These are phyloP conservation scores for Antitrichia curtipendula DNA, from an alignment of 225 moss, liverwort and hornwort genomes.

Conservation along the genomic window DNA sequence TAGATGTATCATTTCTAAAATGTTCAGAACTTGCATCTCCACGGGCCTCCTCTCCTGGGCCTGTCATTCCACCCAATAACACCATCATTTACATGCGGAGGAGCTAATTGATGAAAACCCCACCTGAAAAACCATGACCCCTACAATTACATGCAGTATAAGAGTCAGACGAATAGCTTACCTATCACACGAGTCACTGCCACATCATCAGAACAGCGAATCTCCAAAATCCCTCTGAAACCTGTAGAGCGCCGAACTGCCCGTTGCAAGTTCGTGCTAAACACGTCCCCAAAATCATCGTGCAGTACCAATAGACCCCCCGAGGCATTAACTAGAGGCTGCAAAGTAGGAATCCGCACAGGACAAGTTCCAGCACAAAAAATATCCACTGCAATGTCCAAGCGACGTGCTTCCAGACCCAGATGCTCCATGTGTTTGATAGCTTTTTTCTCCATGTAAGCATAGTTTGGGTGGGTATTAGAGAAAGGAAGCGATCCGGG, in stretches of 20 bases:
- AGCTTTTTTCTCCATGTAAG: conserved; percentile 85
- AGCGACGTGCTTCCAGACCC: conserved; percentile 69
- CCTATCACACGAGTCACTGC: conserved; percentile 85
- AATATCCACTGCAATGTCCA: conserved; percentile 82
- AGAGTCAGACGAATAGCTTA: not conserved
- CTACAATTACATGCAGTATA: not conserved
- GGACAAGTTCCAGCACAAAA: conserved; percentile 98
- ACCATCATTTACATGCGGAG: not conserved
- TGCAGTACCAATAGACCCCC: conserved; percentile 85
- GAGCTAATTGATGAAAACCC: not conserved
- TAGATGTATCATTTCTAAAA: conserved; percentile 64
- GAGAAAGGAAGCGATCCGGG: conserved; percentile 67
- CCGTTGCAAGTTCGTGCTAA: conserved; percentile 79
- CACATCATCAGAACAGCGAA: conserved; percentile 79
- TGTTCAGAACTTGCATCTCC: conserved; percentile 52
- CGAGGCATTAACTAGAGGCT: conserved; percentile 75
- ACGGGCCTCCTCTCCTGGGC: conserved; percentile 73
- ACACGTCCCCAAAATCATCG: conserved; percentile 92
- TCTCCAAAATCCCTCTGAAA: conserved; percentile 74
- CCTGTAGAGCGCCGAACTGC: conserved; percentile 84
- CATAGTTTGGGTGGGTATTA: conserved; percentile 69
- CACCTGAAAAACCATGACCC: not conserved
- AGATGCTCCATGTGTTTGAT: conserved; percentile 80
- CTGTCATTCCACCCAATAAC: conserved; percentile 19
- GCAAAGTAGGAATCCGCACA: conserved; percentile 69